These are phyloP conservation scores for Colletotrichum spinosum DNA, from an alignment of 2,329 filamentous ascomycete species.

Conservation along the genomic window DNA sequence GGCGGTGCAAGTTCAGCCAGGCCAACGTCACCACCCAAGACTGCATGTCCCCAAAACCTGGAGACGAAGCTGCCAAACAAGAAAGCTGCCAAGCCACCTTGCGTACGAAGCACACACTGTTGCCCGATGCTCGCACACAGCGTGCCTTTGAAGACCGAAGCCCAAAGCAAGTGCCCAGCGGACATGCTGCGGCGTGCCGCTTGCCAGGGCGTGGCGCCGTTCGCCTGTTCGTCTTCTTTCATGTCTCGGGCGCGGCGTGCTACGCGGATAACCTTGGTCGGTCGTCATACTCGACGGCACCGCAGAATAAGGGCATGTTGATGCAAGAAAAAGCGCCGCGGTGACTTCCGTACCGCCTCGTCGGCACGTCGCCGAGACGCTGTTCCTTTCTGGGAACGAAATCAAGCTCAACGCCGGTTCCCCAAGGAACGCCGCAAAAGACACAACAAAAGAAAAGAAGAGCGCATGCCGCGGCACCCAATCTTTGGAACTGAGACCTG, in stretches of 20 bases:
- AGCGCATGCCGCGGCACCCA: slow-evolving; percentile 6
- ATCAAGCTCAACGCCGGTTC: slow-evolving; percentile 31
- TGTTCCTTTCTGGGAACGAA: slow-evolving; percentile 20
- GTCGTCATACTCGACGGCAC: not conserved
- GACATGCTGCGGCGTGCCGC: slow-evolving; percentile 9
- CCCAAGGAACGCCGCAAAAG: slow-evolving; percentile 24
- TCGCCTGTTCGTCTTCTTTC: slow-evolving; percentile 26
- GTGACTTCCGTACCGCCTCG: slow-evolving; percentile 14
- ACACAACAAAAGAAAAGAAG: slow-evolving; percentile 18
- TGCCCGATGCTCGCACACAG: not conserved
- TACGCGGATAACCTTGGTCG: slow-evolving; percentile 18
- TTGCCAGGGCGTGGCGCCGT: slow-evolving; percentile 29
- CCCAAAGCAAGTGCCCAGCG: too few relatives aligned
- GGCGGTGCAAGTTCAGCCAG: slow-evolving; percentile 17
- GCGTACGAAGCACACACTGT: slow-evolving; percentile 15
- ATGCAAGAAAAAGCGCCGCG: slow-evolving; percentile 2
- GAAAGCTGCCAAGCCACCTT: slow-evolving; percentile 12
- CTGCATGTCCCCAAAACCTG: slow-evolving; percentile 6
- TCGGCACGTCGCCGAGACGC: slow-evolving; percentile 28
- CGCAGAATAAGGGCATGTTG: slow-evolving; percentile 1
- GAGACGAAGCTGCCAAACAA: not conserved
- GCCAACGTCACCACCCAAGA: slow-evolving; percentile 18
- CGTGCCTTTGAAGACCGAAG: too few relatives aligned
- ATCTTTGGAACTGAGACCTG: slow-evolving; percentile 28
- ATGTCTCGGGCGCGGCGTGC: slow-evolving; percentile 20